Evolutionary conservation across 164 flowering plant genomes (phyloP).

Genomic region (Stephania yunnanensis): DNA sequence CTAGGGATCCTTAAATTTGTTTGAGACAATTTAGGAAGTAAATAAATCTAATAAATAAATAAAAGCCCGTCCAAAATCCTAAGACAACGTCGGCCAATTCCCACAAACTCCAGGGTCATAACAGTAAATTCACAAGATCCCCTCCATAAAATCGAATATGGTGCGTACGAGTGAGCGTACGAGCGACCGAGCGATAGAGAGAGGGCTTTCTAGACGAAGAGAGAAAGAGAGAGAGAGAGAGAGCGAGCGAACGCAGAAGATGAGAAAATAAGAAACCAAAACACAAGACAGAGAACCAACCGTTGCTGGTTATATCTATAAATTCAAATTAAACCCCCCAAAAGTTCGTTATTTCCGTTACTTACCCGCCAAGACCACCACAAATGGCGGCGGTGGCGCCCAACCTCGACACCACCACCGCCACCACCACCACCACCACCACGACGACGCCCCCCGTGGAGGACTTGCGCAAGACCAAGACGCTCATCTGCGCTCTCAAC

Average conservation of each 20-base stretch:
- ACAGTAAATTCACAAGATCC: background rate
- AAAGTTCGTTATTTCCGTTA: background rate
- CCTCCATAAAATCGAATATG: background rate
- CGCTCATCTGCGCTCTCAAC: slow-evolving; percentile 76
- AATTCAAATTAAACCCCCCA: background rate
- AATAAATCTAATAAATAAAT: no score
- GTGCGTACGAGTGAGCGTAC: background rate
- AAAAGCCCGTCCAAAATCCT: no score
- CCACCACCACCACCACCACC: slow-evolving; percentile 23
- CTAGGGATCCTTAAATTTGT: no score
- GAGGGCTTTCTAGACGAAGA: background rate
- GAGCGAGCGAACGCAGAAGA: background rate
- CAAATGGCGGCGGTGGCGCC: slow-evolving; percentile 17
- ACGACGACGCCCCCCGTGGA: slow-evolving; percentile 12
- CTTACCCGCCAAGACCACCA: slow-evolving; percentile 32
- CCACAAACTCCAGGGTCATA: background rate
- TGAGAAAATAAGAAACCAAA: background rate
- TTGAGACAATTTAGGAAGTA: no score
- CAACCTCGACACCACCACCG: slow-evolving; percentile 14
- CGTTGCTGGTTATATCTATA: background rate
- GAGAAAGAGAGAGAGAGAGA: background rate
- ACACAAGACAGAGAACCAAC: background rate
- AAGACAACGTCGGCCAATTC: background rate
- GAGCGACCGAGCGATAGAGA: background rate
- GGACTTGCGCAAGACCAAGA: slow-evolving; percentile 42